Base-by-base conservation (phyloP, 768 basidiomycete genomes). In the Holtermanniella nyarrowii region DNA sequence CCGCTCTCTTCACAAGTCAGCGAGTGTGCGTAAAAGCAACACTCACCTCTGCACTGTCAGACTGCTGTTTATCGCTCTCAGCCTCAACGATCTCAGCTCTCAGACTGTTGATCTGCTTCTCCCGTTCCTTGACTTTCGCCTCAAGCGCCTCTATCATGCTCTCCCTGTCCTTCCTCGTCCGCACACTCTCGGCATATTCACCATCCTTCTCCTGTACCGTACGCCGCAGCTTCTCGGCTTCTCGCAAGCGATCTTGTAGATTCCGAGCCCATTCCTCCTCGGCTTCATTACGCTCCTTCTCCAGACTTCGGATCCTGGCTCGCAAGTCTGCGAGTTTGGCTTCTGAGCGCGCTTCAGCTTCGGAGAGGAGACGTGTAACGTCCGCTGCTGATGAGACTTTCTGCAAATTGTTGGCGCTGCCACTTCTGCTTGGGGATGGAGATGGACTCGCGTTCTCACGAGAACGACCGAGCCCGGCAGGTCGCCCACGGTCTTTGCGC, bases 231-330 rank as follows among this genome's bases (percentile, higher is more conserved):
- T 81, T 79, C 52, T 95, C 88, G 18, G 83, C 73, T 66, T 93
- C 90, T 56, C 77, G 78, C 21, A 79, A 76, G 65, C 88, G 85
- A 62, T 87, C 84, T 22, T 78, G 78, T 26, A 96, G 74, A 66
- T 88, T 90, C 51, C 77, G 77, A 64, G 84, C 85, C 87, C 90
- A 93, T 55, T 87, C 84, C 22, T 85, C 83, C 62, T 97, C 93
- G 25, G 79, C 79, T 46, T 93, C 90, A 48, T 78, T 82, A 37
- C 89, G 78, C 69, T 97, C 95, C 59, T 78, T 81, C 74, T 96
- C 93, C 20, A 82, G 69, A 7, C 74, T 73, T 3, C 74, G 63
- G 22, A 95, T 70, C 48, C 80, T 79, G 55, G 77, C 76, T 56
- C 79, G 80, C 58, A 93, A 69, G 59, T 90, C 88, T 1, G 80